phyloP scores from a whole-genome alignment of 306 rosid species.

The Luffa aegyptiaca region DNA sequence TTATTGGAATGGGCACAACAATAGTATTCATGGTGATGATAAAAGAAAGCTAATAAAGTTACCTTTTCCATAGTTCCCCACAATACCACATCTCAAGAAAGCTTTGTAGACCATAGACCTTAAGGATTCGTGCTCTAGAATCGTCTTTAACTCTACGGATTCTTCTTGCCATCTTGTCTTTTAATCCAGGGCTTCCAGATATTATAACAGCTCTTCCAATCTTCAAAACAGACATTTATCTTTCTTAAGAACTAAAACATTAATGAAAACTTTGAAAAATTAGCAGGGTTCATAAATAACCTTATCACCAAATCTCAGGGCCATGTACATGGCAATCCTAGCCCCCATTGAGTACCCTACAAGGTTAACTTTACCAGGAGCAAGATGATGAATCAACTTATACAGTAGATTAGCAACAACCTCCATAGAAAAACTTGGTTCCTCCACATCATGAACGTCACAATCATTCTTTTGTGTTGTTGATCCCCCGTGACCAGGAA shows the following conservation, averaged over 20 bases:
- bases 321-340: constrained; percentile 76
- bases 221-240: constrained; percentile 35
- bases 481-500: constrained; percentile 88
- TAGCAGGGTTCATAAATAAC: constrained; percentile 26
- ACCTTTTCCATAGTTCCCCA: constrained; percentile 82
- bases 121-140: constrained; percentile 49
- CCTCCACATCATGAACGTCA: constrained; percentile 16
- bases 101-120: constrained; percentile 53
- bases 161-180: constrained; percentile 54
- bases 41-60: constrained; percentile 10
- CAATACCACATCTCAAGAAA: constrained; percentile 75
- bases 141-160: constrained; percentile 74
- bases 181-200: constrained; percentile 89
- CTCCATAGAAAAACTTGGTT: constrained; percentile 47
- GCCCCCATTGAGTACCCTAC: constrained; percentile 97
- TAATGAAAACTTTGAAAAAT: background rate
- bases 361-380: constrained; percentile 53
- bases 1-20: background rate
- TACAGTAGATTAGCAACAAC: constrained; percentile 38
- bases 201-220: constrained; percentile 62
- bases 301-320: constrained; percentile 53
- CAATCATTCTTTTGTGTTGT: constrained; percentile 21
- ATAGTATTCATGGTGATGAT: constrained; percentile 13
- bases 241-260: constrained; percentile 12
- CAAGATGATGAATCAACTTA: constrained; percentile 36